Conservation (phyloP, 345 rosid species). For the Noccaea caerulescens region DNA sequence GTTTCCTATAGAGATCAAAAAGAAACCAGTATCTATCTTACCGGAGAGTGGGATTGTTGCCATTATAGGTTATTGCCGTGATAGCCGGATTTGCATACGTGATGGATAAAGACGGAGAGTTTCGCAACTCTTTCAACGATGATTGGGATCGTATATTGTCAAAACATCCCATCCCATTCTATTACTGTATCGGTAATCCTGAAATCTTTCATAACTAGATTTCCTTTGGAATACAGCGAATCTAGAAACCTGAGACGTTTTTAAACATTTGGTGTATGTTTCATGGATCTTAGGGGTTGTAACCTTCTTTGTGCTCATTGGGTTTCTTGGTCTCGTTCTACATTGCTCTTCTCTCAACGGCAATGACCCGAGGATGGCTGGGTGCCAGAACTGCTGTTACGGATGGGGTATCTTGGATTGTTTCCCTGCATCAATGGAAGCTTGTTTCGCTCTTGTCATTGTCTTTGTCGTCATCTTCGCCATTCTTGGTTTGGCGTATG, state of each 20-base stretch:
- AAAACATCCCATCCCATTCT: constrained; percentile 93
- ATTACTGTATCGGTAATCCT: constrained; percentile 79
- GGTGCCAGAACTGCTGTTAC: constrained; percentile 95
- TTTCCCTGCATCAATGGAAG: constrained; percentile 97
- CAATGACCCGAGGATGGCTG: constrained; percentile 88
- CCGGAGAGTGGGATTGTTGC: not conserved
- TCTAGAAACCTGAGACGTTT: not conserved
- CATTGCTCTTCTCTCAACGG: constrained; percentile 82
- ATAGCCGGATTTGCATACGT: constrained; percentile 83
- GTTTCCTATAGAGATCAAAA: not conserved
- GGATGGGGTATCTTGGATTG: constrained; percentile 97
- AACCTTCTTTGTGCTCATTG: constrained; percentile 87
- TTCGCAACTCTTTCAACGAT: constrained; percentile 89
- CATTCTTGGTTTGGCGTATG: constrained; percentile 89
- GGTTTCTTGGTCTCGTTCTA: constrained; percentile 81
- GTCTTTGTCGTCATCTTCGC: constrained; percentile 91
- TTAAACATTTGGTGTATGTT: constrained; percentile 3
- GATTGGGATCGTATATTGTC: constrained; percentile 93
- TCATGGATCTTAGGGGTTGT: constrained; percentile 63
- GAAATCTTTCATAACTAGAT: not conserved
- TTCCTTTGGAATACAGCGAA: not conserved
- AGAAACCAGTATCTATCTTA: no score
- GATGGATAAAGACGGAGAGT: constrained; percentile 93
- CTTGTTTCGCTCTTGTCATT: constrained; percentile 78
- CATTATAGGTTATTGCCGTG: constrained; percentile 64